These are phyloP conservation scores for Marasmius fiardii DNA, from an alignment of 1,284 basidiomycete species.

Conservation along the genomic window DNA sequence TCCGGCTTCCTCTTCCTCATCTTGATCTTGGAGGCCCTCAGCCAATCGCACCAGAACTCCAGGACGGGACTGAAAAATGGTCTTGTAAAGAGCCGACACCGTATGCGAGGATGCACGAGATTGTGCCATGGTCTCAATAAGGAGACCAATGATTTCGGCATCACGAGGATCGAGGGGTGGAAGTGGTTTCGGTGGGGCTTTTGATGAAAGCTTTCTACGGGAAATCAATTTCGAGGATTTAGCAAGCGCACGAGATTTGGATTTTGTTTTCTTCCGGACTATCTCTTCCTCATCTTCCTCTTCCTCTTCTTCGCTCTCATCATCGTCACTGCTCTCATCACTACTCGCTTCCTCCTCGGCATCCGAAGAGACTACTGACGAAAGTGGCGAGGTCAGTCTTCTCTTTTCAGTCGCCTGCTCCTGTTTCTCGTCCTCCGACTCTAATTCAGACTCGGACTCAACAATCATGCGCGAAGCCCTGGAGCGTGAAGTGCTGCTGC, in stretches of 20 bases:
- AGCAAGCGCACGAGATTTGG: too few species aligned
- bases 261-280: neutral
- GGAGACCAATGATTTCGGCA: constrained; percentile 53
- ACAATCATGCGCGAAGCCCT: neutral
- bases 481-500: neutral
- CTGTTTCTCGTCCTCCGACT: neutral
- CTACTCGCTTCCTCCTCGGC: too few species aligned
- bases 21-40: neutral
- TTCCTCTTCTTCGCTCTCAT: neutral
- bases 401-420: neutral
- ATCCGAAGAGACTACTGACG: neutral
- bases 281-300: neutral
- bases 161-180: constrained; percentile 23
- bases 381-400: neutral
- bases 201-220: neutral
- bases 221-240: too few species aligned
- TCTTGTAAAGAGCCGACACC: constrained; percentile 48
- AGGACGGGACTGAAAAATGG: constrained; percentile 51
- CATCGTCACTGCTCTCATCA: neutral
- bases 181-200: neutral
- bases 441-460: neutral
- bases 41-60: constrained; percentile 26
- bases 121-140: constrained; percentile 70
- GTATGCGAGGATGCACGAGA: constrained; percentile 68
- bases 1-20: constrained; percentile 5